These are phyloP conservation scores for Gastrolobium villosum DNA, from an alignment of 306 rosid species.

Conservation along the genomic window DNA sequence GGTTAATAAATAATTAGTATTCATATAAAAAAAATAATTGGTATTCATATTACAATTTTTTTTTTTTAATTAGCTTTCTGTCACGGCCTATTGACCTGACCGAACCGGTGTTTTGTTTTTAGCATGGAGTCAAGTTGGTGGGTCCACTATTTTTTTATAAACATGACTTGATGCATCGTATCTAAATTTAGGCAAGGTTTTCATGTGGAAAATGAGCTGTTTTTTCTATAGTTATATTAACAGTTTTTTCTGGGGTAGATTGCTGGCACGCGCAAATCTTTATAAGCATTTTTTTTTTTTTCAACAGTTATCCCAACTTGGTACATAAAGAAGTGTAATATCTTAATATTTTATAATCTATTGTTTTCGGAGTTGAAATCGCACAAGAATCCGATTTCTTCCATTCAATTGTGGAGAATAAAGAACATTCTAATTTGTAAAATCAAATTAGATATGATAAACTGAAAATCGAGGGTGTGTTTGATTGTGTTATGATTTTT, in stretches of 20 bases:
- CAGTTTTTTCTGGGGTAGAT: neutral
- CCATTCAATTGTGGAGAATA: neutral
- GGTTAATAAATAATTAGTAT: neutral
- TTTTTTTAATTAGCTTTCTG: neutral
- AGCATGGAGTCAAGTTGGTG: neutral
- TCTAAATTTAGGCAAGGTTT: neutral
- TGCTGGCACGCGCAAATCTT: neutral
- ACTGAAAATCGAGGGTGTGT: no score
- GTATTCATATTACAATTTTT: neutral
- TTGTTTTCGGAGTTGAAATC: neutral
- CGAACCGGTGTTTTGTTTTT: neutral
- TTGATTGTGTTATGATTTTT: no score
- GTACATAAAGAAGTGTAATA: neutral
- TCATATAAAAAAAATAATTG: neutral
- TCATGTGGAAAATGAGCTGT: slow-evolving; percentile 1
- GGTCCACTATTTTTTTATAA: neutral
- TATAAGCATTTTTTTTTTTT: neutral
- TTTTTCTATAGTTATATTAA: neutral
- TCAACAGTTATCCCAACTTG: neutral
- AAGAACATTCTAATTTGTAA: no score
- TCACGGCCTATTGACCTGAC: neutral
- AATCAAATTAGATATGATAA: no score
- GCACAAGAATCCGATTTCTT: neutral
- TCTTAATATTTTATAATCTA: neutral
- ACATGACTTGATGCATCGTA: neutral